These are phyloP conservation scores for Fusarium protoensiforme DNA, from an alignment of 2,329 filamentous ascomycete species.

Conservation along the genomic window DNA sequence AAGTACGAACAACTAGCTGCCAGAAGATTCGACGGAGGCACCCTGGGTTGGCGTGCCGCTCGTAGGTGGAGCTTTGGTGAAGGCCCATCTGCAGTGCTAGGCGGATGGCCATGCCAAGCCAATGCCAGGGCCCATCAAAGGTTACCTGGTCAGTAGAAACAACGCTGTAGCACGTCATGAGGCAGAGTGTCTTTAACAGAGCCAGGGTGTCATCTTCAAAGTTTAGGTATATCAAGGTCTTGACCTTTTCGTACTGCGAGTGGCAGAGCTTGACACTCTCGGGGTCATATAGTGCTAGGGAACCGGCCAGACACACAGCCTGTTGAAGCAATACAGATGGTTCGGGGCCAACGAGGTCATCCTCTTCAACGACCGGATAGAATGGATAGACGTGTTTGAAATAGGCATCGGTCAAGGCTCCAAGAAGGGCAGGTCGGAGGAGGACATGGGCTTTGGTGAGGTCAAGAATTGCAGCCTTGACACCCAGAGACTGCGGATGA, in stretches of 20 bases:
- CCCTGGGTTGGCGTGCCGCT: neutral
- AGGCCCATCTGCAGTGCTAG: constrained; percentile 7
- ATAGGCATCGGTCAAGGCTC: constrained; percentile 4
- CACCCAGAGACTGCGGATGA: neutral
- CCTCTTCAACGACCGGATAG: neutral
- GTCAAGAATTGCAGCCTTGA: neutral
- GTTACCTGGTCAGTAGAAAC: neutral
- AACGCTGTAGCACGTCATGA: constrained; percentile 2
- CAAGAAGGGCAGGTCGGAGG: neutral
- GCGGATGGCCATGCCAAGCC: constrained; percentile 6
- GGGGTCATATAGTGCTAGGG: neutral
- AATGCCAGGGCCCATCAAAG: constrained; percentile 4
- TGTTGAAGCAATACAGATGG: constrained; percentile 6
- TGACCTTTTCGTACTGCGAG: constrained; percentile 7
- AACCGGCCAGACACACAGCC: constrained; percentile 4
- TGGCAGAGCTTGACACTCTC: neutral
- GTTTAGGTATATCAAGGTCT: constrained; percentile 1
- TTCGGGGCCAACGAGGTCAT: neutral
- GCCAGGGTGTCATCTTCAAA: neutral
- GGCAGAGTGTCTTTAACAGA: constrained; percentile 1
- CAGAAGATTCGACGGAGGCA: constrained; percentile 10
- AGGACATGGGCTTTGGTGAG: neutral
- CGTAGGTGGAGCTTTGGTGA: neutral
- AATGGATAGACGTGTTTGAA: neutral
- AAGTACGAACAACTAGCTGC: constrained; percentile 1